Base-by-base conservation (phyloP, 139 green algal species). In the Micractinium sp. region DNA sequence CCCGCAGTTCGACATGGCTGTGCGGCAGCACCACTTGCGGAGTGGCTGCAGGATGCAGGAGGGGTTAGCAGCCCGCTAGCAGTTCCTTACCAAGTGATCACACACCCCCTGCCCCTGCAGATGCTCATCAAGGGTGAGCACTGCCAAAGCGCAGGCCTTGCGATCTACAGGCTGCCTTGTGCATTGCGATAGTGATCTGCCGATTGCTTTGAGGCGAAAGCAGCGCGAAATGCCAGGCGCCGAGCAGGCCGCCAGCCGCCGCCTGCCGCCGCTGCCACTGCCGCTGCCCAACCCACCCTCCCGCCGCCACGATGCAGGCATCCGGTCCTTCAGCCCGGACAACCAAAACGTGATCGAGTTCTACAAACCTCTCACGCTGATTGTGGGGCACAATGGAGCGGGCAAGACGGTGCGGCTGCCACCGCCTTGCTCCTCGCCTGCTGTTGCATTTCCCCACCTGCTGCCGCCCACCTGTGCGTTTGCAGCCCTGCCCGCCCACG, bases 321-420 rank as follows among this genome's bases (percentile, higher is more conserved):
- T 99, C 41, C 94, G 98, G 1, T 96, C 93, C 87, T 99, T 99
- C 92, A 96, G 92, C 63, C 98, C 98, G 0, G 95, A 99, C 74
- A 98, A 99, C 77, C 63, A 93, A 15, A 92, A 95, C 53, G 93
- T 96, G 0, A 98, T 99, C 12, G 93, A 96, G 87, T 99, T 99
- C 85, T 98, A 96, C 91, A 97, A 96, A 90, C 98, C 98, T 5
- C 95, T 99, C 14, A 99, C 98, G 0, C 92, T 99, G 25, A 99
- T 99, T 66, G 98, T 99, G 27, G 98, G 98, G 0, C 92, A 96
- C 27, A 99, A 99, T 82, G 98, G 98, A 1, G 97, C 97, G 1
- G 98, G 98, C 27, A 99, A 99, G 89, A 99, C 98, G 91, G 97
- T 99, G 74, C 25, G 94, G 53, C 18, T 3, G 61, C n/a, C n/a